Percentiles rank a stretch among this genome's conserved stretches.
phyloP scores from a whole-genome alignment of 257 asterid species.

The Plantago elongata region DNA sequence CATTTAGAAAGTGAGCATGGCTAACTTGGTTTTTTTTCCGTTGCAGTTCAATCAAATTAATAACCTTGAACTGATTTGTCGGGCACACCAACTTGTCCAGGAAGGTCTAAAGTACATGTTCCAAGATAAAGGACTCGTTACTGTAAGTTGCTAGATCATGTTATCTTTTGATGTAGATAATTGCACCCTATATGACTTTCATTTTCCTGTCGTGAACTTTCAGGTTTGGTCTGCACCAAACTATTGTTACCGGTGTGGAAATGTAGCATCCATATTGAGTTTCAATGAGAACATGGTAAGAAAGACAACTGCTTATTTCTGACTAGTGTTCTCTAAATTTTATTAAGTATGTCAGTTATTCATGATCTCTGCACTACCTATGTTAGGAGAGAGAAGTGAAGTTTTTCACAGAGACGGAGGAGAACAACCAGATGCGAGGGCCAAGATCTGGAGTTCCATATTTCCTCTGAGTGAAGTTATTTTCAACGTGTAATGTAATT shows the following conservation, averaged over 20 bases:
- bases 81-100: conserved; percentile 99
- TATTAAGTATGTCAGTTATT: no score
- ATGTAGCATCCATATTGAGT: conserved; percentile 94
- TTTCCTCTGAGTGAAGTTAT: conserved; percentile 48
- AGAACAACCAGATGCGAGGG: conserved; percentile 98
- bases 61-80: conserved; percentile 92
- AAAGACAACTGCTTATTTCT: not conserved
- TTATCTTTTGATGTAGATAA: conserved; percentile 3
- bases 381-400: conserved; percentile 91
- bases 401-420: conserved; percentile 97
- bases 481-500: conserved; percentile 12
- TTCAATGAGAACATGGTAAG: conserved; percentile 94
- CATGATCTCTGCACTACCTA: not conserved
- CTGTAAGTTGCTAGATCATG: conserved; percentile 56
- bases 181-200: conserved; percentile 10
- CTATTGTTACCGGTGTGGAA: conserved; percentile 97
- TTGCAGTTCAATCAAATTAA: conserved; percentile 93
- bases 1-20: not conserved
- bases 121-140: conserved; percentile 97
- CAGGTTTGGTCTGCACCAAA: conserved; percentile 99
- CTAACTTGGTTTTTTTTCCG: conserved; percentile 16
- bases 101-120: conserved; percentile 98
- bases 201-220: conserved; percentile 16
- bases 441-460: conserved; percentile 99
- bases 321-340: no score